Evolutionary conservation across 208 protist genomes (phyloP).

Genomic region (Trypanosoma avium): DNA sequence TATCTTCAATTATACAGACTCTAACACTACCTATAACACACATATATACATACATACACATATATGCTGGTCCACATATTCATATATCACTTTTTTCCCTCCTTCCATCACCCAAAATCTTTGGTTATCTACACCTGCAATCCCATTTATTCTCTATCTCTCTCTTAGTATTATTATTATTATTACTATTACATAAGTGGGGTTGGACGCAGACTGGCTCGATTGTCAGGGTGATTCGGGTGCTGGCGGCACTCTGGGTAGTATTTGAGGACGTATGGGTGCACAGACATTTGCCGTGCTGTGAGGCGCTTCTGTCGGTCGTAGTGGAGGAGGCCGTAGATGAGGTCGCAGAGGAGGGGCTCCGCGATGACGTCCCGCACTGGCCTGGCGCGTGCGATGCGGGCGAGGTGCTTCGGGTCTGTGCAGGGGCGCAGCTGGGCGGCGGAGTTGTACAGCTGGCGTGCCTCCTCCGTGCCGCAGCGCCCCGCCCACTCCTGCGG

Average conservation of each 20-base stretch:
- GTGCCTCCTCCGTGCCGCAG: slow-evolving; percentile 54
- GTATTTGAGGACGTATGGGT: slow-evolving; percentile 83
- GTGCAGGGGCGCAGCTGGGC: slow-evolving; percentile 54
- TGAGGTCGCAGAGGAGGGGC: slow-evolving; percentile 56
- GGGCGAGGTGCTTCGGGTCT: slow-evolving; percentile 61
- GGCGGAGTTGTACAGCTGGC: slow-evolving; percentile 48
- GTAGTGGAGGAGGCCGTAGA: slow-evolving; percentile 70
- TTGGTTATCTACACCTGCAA: too few species aligned
- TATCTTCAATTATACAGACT: not conserved
- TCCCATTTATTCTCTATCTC: too few species aligned
- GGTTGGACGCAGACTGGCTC: slow-evolving; percentile 41
- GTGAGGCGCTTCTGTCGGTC: slow-evolving; percentile 67
- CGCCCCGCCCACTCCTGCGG: slow-evolving; percentile 51
- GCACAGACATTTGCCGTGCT: slow-evolving; percentile 67
- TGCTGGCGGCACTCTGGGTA: slow-evolving; percentile 69
- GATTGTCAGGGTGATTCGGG: slow-evolving; percentile 65
- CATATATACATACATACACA: slow-evolving; percentile 3
- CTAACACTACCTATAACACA: not conserved
- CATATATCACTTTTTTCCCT: not conserved
- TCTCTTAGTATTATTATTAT: too few species aligned
- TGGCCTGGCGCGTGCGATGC: slow-evolving; percentile 50
- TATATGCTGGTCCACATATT: slow-evolving; percentile 7
- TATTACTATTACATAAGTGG: slow-evolving; percentile 35
- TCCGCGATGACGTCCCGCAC: slow-evolving; percentile 62
- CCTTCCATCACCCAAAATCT: slow-evolving; percentile 1